Conservation (phyloP, 176 grass and related monocot genomes). For the Themeda triandra region DNA sequence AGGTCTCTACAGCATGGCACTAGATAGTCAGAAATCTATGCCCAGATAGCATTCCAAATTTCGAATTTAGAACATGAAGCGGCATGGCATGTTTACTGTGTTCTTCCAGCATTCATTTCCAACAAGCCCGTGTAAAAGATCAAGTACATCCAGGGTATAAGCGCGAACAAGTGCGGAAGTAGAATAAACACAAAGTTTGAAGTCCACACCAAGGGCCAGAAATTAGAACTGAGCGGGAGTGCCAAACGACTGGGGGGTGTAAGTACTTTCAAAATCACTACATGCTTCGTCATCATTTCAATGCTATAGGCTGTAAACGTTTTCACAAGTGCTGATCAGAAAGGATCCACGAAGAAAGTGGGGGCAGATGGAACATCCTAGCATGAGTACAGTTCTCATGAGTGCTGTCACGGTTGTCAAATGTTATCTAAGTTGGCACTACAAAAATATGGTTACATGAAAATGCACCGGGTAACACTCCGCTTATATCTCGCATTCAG, state of each 20-base stretch:
- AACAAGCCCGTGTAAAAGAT: no score
- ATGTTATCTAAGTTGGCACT: conserved; percentile 31
- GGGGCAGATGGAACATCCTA: background rate
- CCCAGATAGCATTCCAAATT: background rate
- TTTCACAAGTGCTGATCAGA: conserved; percentile 11
- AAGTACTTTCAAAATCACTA: background rate
- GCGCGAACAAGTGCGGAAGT: background rate
- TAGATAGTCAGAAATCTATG: no score
- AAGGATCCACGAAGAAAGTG: background rate
- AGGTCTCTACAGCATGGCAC: no score
- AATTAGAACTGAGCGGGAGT: background rate
- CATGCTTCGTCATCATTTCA: conserved; percentile 1
- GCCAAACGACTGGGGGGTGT: background rate
- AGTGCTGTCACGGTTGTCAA: background rate
- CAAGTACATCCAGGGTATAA: no score
- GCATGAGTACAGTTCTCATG: background rate
- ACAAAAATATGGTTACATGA: conserved; percentile 47
- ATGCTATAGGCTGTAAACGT: conserved; percentile 27
- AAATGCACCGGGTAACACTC: conserved; percentile 23
- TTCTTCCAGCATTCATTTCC: no score
- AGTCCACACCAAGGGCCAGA: background rate
- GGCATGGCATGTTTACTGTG: no score
- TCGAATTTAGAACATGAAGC: background rate
- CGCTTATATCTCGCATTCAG: conserved; percentile 17
- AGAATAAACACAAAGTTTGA: background rate